Base-by-base conservation (phyloP, 768 basidiomycete genomes). In the Dacryopinax primogenitus region DNA sequence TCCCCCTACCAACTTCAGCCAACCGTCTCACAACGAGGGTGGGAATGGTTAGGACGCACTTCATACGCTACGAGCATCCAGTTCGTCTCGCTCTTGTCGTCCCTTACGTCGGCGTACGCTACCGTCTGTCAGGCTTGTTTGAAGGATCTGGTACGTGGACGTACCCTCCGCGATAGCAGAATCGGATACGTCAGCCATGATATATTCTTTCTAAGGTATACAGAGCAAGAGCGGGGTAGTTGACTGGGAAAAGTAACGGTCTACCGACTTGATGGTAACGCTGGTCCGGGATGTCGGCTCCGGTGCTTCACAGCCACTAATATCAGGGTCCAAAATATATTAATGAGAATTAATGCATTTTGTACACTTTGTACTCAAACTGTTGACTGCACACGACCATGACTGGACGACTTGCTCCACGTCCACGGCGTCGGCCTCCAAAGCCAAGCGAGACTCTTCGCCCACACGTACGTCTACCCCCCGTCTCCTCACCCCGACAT, bases 41-140 rank as follows among this genome's bases (percentile, higher is more conserved):
- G n/a, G 9, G 9, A 26, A 21, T 39, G 7, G 33, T 13, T 12
- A 15, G 32, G 33, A 30, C 80, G 72, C 69, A 84, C 86, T 79
- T 88, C 86, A 74, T 97, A 98, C 74, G 95, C 90, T 66, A 96
- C 77, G 65, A 97, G 79, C 47, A 94, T 73, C 92, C 92, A 97
- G 74, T 89, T 96, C 33, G 85, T 88, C 33, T 90, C 88, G 37
- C 85, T 80, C 72, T 92, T 92, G 80, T 90, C 86, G 67, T 79
- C 81, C 69, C 93, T 86, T 64, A 96, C 87, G 69, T 92, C 88
- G 74, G 83, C 79, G 80, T 96, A 95, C 33, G 92, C 94, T 91
- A 73, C 47, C 45, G 45, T 12, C 33, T 51, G 39, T 1, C 32
- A 11, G 3, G 18, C 36, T n/a, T 26, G 33, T 30, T 16, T 11